Evolutionary conservation across 2,329 filamentous ascomycete genomes (phyloP).

Genomic region (Chlorencoelia australis): DNA sequence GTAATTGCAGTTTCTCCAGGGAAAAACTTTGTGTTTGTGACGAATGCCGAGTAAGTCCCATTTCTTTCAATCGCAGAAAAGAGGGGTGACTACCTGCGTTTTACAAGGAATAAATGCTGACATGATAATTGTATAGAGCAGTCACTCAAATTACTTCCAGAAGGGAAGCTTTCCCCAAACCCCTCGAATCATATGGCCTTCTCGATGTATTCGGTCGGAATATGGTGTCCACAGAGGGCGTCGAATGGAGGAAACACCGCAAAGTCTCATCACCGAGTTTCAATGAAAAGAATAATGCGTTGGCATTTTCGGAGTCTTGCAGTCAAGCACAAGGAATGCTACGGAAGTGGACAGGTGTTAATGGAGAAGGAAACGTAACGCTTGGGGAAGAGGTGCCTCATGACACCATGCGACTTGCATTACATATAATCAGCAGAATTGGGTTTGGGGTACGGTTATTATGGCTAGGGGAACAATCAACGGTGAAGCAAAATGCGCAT

Average conservation of each 20-base stretch:
- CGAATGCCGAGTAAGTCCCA: slow-evolving; percentile 27
- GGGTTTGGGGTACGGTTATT: slow-evolving; percentile 56
- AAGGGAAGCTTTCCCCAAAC: slow-evolving; percentile 64
- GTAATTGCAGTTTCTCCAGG: slow-evolving; percentile 55
- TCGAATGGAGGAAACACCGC: slow-evolving; percentile 61
- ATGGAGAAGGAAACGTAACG: slow-evolving; percentile 29
- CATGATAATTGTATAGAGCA: no score
- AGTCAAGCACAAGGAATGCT: slow-evolving; percentile 55
- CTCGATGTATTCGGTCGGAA: slow-evolving; percentile 62
- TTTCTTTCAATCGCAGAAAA: no score
- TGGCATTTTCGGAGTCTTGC: slow-evolving; percentile 55
- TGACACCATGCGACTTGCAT: slow-evolving; percentile 54
- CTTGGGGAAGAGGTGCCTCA: slow-evolving; percentile 47
- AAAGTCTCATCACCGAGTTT: slow-evolving; percentile 64
- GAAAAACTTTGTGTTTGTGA: slow-evolving; percentile 42
- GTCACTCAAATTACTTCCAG: slow-evolving; percentile 55
- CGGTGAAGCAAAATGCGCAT: slow-evolving; percentile 33
- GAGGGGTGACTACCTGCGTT: no score
- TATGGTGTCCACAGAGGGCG: slow-evolving; percentile 59
- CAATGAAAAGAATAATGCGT: slow-evolving; percentile 63
- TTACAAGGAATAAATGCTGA: no score
- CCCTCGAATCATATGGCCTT: slow-evolving; percentile 46
- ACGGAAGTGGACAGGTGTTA: slow-evolving; percentile 41
- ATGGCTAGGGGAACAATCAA: slow-evolving; percentile 51
- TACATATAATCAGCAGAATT: slow-evolving; percentile 55